phyloP scores from a whole-genome alignment of 2,329 filamentous ascomycete genomes.

The Hypoxylon sp. region DNA sequence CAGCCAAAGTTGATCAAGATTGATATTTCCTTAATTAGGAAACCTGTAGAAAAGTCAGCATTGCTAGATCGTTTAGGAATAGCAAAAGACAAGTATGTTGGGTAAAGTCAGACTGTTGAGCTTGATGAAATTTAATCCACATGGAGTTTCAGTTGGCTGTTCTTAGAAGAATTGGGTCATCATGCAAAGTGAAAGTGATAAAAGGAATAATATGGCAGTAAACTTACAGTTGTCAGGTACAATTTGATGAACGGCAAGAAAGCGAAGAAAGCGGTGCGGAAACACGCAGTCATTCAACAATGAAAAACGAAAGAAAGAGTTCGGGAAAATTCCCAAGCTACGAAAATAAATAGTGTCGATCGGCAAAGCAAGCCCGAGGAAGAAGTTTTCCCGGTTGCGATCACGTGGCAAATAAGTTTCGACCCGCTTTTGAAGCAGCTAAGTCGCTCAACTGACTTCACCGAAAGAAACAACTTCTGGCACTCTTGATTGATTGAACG shows the following conservation, averaged over 20 bases:
- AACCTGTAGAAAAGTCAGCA: conserved; percentile 32
- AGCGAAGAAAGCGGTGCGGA: no score
- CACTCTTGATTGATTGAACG: not conserved
- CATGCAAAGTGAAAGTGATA: conserved; percentile 41
- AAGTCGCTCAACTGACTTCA: conserved; percentile 33
- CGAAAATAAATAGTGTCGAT: no score
- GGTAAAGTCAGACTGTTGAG: conserved; percentile 67
- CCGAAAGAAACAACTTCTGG: conserved; percentile 7
- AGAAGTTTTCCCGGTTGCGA: conserved; percentile 27
- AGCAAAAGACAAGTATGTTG: conserved; percentile 11
- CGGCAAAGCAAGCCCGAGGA: conserved; percentile 4
- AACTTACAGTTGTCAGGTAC: conserved; percentile 33
- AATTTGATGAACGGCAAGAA: no score
- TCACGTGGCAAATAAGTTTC: conserved; percentile 10
- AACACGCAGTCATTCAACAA: not conserved
- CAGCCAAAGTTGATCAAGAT: no score
- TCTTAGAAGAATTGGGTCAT: conserved; percentile 69
- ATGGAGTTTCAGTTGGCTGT: conserved; percentile 71
- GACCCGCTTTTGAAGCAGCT: conserved; percentile 12
- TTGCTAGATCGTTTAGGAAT: conserved; percentile 4
- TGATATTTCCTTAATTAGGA: no score
- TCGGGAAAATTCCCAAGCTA: conserved; percentile 7
- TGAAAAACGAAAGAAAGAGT: conserved; percentile 20
- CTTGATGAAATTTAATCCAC: conserved; percentile 67
- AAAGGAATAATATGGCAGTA: not conserved